These are phyloP conservation scores for Xerocomus spinulosus DNA, from an alignment of 768 basidiomycete species.

Conservation along the genomic window DNA sequence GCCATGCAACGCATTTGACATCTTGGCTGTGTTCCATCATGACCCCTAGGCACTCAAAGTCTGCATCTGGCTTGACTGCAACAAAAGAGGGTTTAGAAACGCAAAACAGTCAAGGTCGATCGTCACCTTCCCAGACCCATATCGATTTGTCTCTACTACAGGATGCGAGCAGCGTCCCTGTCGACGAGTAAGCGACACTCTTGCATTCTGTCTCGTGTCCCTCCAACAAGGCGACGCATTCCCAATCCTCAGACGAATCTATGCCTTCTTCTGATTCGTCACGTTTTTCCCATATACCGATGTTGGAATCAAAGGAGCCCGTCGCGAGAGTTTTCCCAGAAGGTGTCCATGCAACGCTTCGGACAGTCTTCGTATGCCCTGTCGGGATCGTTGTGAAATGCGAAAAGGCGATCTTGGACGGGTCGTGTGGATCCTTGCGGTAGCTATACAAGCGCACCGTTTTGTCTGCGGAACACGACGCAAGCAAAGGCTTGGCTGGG, in stretches of 20 bases:
- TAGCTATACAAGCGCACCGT: constrained; percentile 84
- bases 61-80: constrained; percentile 81
- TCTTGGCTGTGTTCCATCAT: constrained; percentile 97
- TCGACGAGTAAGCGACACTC: constrained; percentile 74
- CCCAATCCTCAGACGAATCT: constrained; percentile 58
- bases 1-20: constrained; percentile 93
- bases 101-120: neutral
- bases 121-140: constrained; percentile 96
- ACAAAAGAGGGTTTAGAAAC: neutral
- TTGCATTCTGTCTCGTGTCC: constrained; percentile 99
- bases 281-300: constrained; percentile 86
- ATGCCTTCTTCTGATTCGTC: constrained; percentile 37
- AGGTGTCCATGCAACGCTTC: constrained; percentile 84
- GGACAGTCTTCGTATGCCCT: constrained; percentile 84
- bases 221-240: constrained; percentile 80
- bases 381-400: constrained; percentile 68
- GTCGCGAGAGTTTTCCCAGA: constrained; percentile 84
- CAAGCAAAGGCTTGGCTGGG: constrained; percentile 70
- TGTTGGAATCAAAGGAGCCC: constrained; percentile 89
- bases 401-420: constrained; percentile 35
- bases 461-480: constrained; percentile 94
- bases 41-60: constrained; percentile 93
- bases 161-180: constrained; percentile 80
- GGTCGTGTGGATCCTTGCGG: constrained; percentile 23
- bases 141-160: constrained; percentile 97